A percentile compares a stretch with the other conserved stretches of the same genome.
Conservation (phyloP, 2,329 filamentous ascomycete species). For the Lachnellula suecica region DNA sequence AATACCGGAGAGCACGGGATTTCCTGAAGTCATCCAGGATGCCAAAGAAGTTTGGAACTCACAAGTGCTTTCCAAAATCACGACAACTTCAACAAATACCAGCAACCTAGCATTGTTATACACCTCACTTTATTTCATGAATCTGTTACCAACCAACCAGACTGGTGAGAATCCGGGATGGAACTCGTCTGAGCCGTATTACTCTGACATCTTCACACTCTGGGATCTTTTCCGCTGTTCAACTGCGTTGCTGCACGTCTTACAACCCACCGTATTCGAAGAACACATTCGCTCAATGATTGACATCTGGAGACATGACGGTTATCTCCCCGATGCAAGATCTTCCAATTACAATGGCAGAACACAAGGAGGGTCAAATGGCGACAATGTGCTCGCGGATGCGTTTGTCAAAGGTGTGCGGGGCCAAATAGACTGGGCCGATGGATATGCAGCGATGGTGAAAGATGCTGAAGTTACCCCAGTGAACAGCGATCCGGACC, state of each 20-base stretch:
- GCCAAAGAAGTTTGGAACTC: slow-evolving; percentile 58
- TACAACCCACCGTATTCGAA: slow-evolving; percentile 62
- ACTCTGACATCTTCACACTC: slow-evolving; percentile 69
- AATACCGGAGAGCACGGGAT: slow-evolving; percentile 41
- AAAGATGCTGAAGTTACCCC: slow-evolving; percentile 66
- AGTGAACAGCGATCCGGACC: slow-evolving; percentile 57
- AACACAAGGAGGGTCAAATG: slow-evolving; percentile 68
- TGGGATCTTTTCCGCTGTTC: slow-evolving; percentile 66
- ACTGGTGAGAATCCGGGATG: slow-evolving; percentile 71
- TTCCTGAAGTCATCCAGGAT: slow-evolving; percentile 38
- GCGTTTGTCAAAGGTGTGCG: slow-evolving; percentile 67
- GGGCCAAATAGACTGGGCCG: slow-evolving; percentile 62
- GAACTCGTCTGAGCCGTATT: slow-evolving; percentile 65
- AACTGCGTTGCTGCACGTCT: slow-evolving; percentile 62
- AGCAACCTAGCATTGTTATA: slow-evolving; percentile 62
- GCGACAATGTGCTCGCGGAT: slow-evolving; percentile 71
- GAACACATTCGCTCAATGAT: slow-evolving; percentile 67
- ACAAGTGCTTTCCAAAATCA: slow-evolving; percentile 62
- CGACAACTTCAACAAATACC: slow-evolving; percentile 54
- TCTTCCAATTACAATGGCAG: slow-evolving; percentile 70
- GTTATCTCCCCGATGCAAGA: slow-evolving; percentile 64
- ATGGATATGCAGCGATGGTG: slow-evolving; percentile 61
- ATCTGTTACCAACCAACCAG: slow-evolving; percentile 54
- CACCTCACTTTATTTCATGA: slow-evolving; percentile 59
- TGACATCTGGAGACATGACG: slow-evolving; percentile 65